Conservation (phyloP, 2,329 filamentous ascomycete genomes). For the Trichoderma lentiforme region DNA sequence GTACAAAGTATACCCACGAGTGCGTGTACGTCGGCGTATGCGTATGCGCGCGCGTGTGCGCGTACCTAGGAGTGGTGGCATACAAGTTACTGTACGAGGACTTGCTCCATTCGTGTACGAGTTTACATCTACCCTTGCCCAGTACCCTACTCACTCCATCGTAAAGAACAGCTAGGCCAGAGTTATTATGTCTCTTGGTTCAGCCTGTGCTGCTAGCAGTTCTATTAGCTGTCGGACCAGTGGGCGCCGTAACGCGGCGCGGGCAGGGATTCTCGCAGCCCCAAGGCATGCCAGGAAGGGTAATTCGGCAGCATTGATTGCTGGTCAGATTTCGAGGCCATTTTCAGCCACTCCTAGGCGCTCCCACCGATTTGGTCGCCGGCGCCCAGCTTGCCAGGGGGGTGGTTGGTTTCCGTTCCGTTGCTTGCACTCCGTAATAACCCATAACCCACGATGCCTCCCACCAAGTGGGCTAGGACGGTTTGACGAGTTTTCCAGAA, state of each 20-base stretch:
- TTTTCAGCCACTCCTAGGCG: constrained; percentile 10
- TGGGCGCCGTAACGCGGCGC: constrained; percentile 5
- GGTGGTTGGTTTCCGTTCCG: background rate
- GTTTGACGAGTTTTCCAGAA: constrained; percentile 15
- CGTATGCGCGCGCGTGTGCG: background rate
- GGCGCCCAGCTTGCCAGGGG: constrained; percentile 2
- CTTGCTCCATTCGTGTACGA: background rate
- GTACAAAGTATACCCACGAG: background rate
- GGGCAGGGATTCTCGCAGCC: background rate
- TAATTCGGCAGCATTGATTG: constrained; percentile 2
- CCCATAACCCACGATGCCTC: constrained; percentile 7
- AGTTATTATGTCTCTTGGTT: background rate
- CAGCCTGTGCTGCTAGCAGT: background rate
- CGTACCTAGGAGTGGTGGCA: background rate
- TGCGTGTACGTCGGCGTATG: background rate
- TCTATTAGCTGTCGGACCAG: constrained; percentile 2
- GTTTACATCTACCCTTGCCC: background rate
- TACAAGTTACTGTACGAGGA: background rate
- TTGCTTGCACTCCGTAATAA: background rate
- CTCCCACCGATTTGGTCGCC: constrained; percentile 19
- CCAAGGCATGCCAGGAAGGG: background rate
- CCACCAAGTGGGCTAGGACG: constrained; percentile 9
- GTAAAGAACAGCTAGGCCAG: background rate
- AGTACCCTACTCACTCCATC: background rate
- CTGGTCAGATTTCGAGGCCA: constrained; percentile 2